Conservation (phyloP, 139 green algal genomes). For the Monoraphidium neglectum region DNA sequence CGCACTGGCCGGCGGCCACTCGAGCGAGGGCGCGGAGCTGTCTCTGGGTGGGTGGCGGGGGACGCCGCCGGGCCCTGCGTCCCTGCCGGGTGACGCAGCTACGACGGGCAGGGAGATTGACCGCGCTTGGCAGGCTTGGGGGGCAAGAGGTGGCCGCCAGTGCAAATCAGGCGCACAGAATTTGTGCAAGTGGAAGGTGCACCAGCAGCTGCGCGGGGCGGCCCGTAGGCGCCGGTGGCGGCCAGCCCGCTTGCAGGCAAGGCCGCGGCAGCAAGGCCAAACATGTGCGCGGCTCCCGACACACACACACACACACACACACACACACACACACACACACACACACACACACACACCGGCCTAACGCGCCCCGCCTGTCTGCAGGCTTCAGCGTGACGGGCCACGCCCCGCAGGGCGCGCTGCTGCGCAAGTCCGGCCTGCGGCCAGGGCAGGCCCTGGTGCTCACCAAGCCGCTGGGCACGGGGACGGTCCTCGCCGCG, state of each 20-base stretch:
- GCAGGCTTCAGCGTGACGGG: constrained; percentile 67
- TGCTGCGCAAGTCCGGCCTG: constrained; percentile 72
- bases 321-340: no score
- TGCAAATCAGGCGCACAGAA: not conserved
- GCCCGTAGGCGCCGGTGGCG: not conserved
- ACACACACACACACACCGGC: no score
- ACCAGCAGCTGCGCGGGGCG: not conserved
- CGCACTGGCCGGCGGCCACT: constrained; percentile 84
- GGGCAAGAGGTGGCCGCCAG: not conserved
- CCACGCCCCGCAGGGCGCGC: constrained; percentile 28
- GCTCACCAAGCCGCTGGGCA: constrained; percentile 92
- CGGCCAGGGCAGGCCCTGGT: constrained; percentile 71
- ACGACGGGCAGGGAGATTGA: not conserved
- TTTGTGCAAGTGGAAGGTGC: not conserved
- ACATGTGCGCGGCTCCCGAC: no score
- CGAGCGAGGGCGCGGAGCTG: constrained; percentile 75
- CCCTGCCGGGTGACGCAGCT: not conserved
- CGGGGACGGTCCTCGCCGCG: constrained; percentile 75
- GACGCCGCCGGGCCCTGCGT: not conserved
- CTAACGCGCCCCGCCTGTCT: not conserved
- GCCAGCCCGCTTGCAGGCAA: not conserved
- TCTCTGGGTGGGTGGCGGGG: constrained; percentile 69
- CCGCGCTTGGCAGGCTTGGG: not conserved
- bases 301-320: no score
- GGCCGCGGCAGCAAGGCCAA: no score